Percentiles rank a stretch among this genome's conserved stretches.
Evolutionary conservation across 257 asterid genomes (phyloP).

Genomic region (Solanum rostratum): DNA sequence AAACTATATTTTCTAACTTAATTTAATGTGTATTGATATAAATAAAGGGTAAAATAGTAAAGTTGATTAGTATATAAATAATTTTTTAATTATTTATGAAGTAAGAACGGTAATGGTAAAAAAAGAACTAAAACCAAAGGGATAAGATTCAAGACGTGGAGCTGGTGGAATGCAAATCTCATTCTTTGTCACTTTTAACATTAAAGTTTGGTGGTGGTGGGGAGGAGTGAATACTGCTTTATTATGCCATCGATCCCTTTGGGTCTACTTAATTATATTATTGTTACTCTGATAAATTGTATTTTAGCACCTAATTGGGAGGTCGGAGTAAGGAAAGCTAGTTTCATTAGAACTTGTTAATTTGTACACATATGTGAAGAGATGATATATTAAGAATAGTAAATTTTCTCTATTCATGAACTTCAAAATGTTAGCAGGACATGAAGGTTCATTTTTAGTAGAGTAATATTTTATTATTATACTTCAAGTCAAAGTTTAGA

Average conservation of each 20-base stretch:
- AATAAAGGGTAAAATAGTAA: no score
- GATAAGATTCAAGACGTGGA: constrained; percentile 46
- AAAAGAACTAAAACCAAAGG: not conserved
- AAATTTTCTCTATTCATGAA: not conserved
- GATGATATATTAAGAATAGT: not conserved
- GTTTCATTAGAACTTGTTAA: not conserved
- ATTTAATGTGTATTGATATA: not conserved
- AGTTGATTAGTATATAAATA: no score
- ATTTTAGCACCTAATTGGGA: not conserved
- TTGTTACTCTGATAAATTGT: not conserved
- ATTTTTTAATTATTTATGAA: no score
- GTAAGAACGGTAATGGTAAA: not conserved
- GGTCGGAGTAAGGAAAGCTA: not conserved
- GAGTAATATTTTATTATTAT: no score
- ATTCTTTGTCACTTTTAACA: not conserved
- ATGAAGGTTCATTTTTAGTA: not conserved
- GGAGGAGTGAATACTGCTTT: not conserved
- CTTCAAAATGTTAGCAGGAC: not conserved
- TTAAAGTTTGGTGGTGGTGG: constrained; percentile 5
- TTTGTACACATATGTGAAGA: not conserved
- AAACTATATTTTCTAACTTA: no score
- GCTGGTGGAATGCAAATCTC: constrained; percentile 49
- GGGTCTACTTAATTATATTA: not conserved
- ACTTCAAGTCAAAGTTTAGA: not conserved
- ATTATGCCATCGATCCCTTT: not conserved